Base-by-base conservation (phyloP, 2,329 filamentous ascomycete genomes). In the Xylariaceae sp. region DNA sequence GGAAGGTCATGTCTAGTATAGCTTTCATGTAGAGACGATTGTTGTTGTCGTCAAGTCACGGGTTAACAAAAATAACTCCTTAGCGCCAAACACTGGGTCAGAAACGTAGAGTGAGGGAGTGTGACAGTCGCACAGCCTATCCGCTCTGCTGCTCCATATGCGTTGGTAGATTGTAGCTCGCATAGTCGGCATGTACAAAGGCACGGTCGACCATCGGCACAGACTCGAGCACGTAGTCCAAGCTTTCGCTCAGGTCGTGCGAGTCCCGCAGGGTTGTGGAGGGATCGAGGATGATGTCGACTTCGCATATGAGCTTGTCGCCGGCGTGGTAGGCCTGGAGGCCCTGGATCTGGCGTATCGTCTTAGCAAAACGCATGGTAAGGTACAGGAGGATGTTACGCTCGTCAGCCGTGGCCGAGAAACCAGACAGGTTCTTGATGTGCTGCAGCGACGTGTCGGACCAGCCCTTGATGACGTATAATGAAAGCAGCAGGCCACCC, bases 291-390 rank as follows among this genome's bases (percentile, higher is more conserved):
- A 94, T 85, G 48, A 92, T 84, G 59, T 94, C 87, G 9, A 90
- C 85, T 54, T 83, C 78, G 17, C 90, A 85, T 48, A 87, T 88
- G 41, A 92, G 71, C 67, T 88, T 89, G 60, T 92, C 87, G 17
- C 87, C 87, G 0, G 82, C 81, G 55, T 94, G 87, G 59, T 92
- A 94, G 2, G 87, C 87, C 50, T 88, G 82, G 40, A 92, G 66
- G 21, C 87, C 87, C 59, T 92, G 87, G 44, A 94, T 92, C 58
- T 87, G 82, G 55, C 78, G 80, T 56, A 96, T 94, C 9, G 85
- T 84, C 50, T 85, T 87, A 31, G 88, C 88, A 58, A 95, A 95
- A 14, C 89, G 83, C 85, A 95, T 94, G 1, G 88, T 92, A 51
- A 94, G 74, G 64, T 96, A 96, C 1, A 95, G 71, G 15, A 95